Conservation (phyloP, 1,139 yeast species). For the Saccharomyces hybrid region DNA sequence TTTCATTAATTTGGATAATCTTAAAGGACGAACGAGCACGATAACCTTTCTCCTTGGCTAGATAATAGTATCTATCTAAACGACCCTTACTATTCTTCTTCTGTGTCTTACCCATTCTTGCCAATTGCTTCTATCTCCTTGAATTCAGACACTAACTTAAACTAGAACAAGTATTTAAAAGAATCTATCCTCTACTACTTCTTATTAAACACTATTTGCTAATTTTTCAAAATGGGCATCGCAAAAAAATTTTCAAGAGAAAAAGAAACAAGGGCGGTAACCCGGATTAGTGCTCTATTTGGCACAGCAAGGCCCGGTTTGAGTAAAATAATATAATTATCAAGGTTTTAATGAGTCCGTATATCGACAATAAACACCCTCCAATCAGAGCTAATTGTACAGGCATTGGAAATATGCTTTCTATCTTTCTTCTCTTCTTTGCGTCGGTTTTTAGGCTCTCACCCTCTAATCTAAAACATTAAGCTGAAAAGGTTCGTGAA, state of each 20-base stretch:
- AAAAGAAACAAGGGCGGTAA: background rate
- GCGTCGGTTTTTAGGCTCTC: too few relatives aligned
- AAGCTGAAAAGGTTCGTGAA: too few relatives aligned
- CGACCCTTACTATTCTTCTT: slow-evolving; percentile 98
- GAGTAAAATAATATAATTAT: background rate
- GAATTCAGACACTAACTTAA: background rate
- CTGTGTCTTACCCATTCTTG: slow-evolving; percentile 78
- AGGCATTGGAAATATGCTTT: too few relatives aligned
- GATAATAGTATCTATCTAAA: slow-evolving; percentile 90
- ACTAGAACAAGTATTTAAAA: background rate
- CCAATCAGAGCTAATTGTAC: too few relatives aligned
- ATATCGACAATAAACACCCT: too few relatives aligned
- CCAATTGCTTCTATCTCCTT: background rate
- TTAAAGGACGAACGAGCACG: slow-evolving; percentile 99
- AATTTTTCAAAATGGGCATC: background rate
- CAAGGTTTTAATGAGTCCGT: too few relatives aligned
- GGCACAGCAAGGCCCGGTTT: too few relatives aligned
- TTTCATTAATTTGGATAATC: slow-evolving; percentile 89
- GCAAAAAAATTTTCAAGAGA: background rate
- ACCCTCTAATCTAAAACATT: too few relatives aligned
- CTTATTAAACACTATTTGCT: background rate
- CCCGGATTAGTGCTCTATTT: background rate
- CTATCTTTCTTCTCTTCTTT: too few relatives aligned
- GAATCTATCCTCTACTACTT: background rate
- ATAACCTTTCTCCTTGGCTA: slow-evolving; percentile 96